These are phyloP conservation scores for Deinandra increscens DNA, from an alignment of 129 eudicot species.

Conservation along the genomic window DNA sequence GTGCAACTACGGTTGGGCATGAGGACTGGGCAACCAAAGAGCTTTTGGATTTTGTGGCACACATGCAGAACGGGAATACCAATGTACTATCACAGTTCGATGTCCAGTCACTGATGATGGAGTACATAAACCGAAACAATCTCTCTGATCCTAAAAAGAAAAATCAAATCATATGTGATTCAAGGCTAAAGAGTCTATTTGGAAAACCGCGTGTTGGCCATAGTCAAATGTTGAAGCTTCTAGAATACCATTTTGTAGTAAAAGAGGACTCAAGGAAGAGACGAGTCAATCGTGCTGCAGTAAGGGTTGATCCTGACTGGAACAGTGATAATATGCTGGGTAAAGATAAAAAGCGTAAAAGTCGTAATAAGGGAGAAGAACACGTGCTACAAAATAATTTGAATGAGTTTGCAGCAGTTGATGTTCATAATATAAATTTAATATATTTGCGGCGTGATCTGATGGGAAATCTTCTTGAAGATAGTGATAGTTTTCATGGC, in stretches of 20 bases:
- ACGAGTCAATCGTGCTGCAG: constrained; percentile 33
- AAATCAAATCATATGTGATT: constrained; percentile 79
- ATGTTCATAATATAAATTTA: constrained; percentile 76
- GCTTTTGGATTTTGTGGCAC: constrained; percentile 80
- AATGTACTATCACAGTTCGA: constrained; percentile 64
- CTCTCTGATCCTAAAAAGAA: constrained; percentile 69
- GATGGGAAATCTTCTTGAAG: constrained; percentile 69
- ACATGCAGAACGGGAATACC: constrained; percentile 71
- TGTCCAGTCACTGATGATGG: constrained; percentile 68
- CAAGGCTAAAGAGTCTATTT: constrained; percentile 60
- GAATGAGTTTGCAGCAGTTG: constrained; percentile 86
- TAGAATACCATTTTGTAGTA: constrained; percentile 55
- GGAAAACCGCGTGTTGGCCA: constrained; percentile 68
- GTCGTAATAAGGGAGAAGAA: constrained; percentile 52
- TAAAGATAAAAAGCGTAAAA: constrained; percentile 58
- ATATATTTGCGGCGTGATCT: constrained; percentile 70
- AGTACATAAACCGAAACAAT: constrained; percentile 68
- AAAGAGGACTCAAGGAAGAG: constrained; percentile 54
- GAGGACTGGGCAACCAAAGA: constrained; percentile 84
- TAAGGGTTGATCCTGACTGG: constrained; percentile 42
- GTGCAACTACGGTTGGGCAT: constrained; percentile 10
- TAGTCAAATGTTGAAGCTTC: constrained; percentile 79
- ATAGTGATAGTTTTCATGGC: constrained; percentile 53
- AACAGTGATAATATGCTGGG: constrained; percentile 29
- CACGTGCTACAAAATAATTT: constrained; percentile 49